A percentile compares a stretch with the other conserved stretches of the same genome.
Evolutionary conservation across 371 early-diverging fungal genomes (phyloP).

Genomic region (Rhizopus stolonifer): DNA sequence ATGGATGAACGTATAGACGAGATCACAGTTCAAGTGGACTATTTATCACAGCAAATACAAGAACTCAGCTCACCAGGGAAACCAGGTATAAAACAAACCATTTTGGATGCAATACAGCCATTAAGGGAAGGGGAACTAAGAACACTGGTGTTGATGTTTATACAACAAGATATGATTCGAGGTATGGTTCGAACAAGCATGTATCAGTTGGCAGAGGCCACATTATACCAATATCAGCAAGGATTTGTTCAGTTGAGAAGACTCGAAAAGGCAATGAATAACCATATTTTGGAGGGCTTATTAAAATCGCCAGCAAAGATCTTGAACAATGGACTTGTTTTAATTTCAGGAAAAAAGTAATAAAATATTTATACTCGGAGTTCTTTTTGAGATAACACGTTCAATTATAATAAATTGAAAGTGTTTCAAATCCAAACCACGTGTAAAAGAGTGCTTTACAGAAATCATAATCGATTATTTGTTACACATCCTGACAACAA

Average conservation of each 20-base stretch:
- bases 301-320: constrained; percentile 13
- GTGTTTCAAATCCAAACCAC: too few species aligned
- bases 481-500: too few species aligned
- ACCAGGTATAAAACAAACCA: constrained; percentile 7
- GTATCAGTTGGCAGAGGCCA: not conserved
- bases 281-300: constrained; percentile 10
- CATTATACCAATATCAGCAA: constrained; percentile 12
- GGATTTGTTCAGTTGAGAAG: constrained; percentile 16
- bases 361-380: too few species aligned
- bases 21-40: constrained; percentile 33
- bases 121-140: constrained; percentile 14
- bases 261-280: constrained; percentile 4
- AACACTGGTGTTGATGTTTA: constrained; percentile 13
- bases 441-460: too few species aligned
- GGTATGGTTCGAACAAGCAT: constrained; percentile 1
- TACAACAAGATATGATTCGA: constrained; percentile 14
- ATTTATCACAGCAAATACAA: constrained; percentile 20
- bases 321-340: constrained; percentile 17
- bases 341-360: constrained; percentile 14
- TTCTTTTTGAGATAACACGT: too few species aligned
- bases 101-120: constrained; percentile 10
- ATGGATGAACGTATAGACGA: constrained; percentile 78
- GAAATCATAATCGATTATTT: too few species aligned
- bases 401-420: too few species aligned
- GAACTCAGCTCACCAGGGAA: constrained; percentile 1